phyloP scores from a whole-genome alignment of 2,329 filamentous ascomycete genomes.

The Fonsecaea erecta region DNA sequence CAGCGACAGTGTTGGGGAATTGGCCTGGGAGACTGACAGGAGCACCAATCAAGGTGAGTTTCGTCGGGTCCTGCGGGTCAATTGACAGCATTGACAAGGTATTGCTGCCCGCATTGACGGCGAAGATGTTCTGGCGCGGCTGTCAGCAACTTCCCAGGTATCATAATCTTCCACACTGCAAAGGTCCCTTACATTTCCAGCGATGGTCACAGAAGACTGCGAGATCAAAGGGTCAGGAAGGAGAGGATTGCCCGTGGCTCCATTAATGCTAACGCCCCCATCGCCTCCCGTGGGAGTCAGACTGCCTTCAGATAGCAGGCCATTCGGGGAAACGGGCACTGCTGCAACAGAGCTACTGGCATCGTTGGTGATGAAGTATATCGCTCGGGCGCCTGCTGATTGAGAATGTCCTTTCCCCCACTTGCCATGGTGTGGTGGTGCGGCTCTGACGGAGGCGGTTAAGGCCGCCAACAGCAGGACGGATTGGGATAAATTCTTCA shows the following conservation, averaged over 20 bases:
- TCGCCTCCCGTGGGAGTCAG: conserved; percentile 55
- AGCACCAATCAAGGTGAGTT: conserved; percentile 42
- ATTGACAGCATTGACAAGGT: conserved; percentile 47
- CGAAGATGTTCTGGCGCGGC: conserved; percentile 35
- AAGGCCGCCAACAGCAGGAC: neutral
- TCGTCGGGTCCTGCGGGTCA: conserved; percentile 39
- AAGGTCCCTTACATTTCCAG: conserved; percentile 53
- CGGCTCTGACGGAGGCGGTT: neutral
- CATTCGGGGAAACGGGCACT: conserved; percentile 54
- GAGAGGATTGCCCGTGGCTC: conserved; percentile 45
- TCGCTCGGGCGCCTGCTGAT: conserved; percentile 43
- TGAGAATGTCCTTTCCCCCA: neutral
- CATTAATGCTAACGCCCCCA: conserved; percentile 51
- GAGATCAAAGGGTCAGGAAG: conserved; percentile 57
- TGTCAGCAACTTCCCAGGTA: conserved; percentile 1
- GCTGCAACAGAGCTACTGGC: conserved; percentile 56
- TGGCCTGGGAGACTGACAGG: conserved; percentile 44
- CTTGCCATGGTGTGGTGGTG: neutral
- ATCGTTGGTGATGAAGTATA: conserved; percentile 64
- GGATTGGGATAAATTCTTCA: neutral
- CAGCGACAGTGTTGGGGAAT: conserved; percentile 48
- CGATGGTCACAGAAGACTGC: conserved; percentile 57
- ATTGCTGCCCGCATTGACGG: conserved; percentile 47
- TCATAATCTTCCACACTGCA: neutral
- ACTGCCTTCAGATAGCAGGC: conserved; percentile 52